A percentile compares a stretch with the other conserved stretches of the same genome.
phyloP scores from a whole-genome alignment of 2,329 filamentous ascomycete genomes.

The Alternaria brassicicola region DNA sequence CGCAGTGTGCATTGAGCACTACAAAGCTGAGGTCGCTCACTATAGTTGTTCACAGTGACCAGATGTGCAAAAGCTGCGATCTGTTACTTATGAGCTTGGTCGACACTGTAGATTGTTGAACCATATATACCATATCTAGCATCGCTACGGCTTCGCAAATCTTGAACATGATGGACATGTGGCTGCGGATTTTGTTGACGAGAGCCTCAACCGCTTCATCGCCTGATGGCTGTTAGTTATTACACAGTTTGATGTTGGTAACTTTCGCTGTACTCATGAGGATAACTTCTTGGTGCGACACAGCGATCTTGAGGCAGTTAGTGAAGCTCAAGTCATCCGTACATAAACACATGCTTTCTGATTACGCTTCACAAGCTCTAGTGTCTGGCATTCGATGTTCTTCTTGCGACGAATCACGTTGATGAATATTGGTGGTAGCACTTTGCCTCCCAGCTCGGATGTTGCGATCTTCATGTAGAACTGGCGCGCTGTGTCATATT shows the following conservation, averaged over 20 bases:
- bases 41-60: slow-evolving; percentile 69
- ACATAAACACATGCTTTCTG: slow-evolving; percentile 43
- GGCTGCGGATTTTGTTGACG: slow-evolving; percentile 71
- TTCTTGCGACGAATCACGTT: slow-evolving; percentile 76
- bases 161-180: slow-evolving; percentile 77
- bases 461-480: slow-evolving; percentile 76
- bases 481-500: slow-evolving; percentile 76
- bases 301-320: slow-evolving; percentile 64
- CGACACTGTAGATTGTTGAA: background rate
- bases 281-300: slow-evolving; percentile 83
- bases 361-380: slow-evolving; percentile 81
- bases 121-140: slow-evolving; percentile 75
- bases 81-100: slow-evolving; percentile 16
- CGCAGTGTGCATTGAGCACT: background rate
- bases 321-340: background rate
- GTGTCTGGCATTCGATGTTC: slow-evolving; percentile 84
- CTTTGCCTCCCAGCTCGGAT: slow-evolving; percentile 65
- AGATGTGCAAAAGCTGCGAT: slow-evolving; percentile 60
- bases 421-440: slow-evolving; percentile 73
- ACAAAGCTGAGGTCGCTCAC: slow-evolving; percentile 14
- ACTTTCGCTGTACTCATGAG: slow-evolving; percentile 64
- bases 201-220: slow-evolving; percentile 76
- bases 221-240: slow-evolving; percentile 31
- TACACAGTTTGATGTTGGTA: too few relatives aligned
- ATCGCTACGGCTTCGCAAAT: slow-evolving; percentile 86